phyloP scores from a whole-genome alignment of 768 basidiomycete species.

The Mycena olivaceomarginata region DNA sequence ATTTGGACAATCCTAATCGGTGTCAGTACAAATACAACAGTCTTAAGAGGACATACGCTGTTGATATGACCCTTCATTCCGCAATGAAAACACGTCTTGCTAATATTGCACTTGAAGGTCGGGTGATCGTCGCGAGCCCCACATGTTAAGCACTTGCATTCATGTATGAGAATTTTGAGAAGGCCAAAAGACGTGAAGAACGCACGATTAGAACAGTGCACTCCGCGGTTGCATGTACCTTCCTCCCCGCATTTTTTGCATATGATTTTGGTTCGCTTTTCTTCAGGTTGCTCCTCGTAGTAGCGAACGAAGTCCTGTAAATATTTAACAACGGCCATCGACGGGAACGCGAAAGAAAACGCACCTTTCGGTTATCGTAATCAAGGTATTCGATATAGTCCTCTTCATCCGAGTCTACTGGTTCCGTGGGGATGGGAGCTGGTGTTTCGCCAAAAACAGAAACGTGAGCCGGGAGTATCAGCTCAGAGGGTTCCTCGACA shows the following conservation, averaged over 20 bases:
- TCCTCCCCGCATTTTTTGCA: slow-evolving; percentile 90
- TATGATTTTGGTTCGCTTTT: slow-evolving; percentile 69
- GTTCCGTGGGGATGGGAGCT: slow-evolving; percentile 65
- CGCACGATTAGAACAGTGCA: slow-evolving; percentile 86
- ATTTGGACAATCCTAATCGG: slow-evolving; percentile 81
- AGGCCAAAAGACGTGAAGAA: slow-evolving; percentile 35
- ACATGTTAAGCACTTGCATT: slow-evolving; percentile 83
- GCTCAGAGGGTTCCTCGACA: slow-evolving; percentile 40
- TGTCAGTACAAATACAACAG: not conserved
- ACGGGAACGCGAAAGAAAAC: slow-evolving; percentile 39
- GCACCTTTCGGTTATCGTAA: slow-evolving; percentile 78
- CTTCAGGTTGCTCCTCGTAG: slow-evolving; percentile 71
- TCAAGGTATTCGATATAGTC: slow-evolving; percentile 89
- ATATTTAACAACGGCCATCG: slow-evolving; percentile 9
- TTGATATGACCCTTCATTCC: slow-evolving; percentile 92
- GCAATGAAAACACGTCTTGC: slow-evolving; percentile 87
- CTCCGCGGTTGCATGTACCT: slow-evolving; percentile 79
- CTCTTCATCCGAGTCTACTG: slow-evolving; percentile 69
- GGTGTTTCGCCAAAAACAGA: slow-evolving; percentile 70
- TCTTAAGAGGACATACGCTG: slow-evolving; percentile 60
- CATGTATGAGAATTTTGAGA: slow-evolving; percentile 20
- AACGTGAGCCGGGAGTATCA: slow-evolving; percentile 85
- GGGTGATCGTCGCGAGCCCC: slow-evolving; percentile 88
- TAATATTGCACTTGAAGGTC: slow-evolving; percentile 86
- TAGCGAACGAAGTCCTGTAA: slow-evolving; percentile 76